Evolutionary conservation across 2,329 filamentous ascomycete genomes (phyloP).

Genomic region (Teratosphaeria zuluensis): DNA sequence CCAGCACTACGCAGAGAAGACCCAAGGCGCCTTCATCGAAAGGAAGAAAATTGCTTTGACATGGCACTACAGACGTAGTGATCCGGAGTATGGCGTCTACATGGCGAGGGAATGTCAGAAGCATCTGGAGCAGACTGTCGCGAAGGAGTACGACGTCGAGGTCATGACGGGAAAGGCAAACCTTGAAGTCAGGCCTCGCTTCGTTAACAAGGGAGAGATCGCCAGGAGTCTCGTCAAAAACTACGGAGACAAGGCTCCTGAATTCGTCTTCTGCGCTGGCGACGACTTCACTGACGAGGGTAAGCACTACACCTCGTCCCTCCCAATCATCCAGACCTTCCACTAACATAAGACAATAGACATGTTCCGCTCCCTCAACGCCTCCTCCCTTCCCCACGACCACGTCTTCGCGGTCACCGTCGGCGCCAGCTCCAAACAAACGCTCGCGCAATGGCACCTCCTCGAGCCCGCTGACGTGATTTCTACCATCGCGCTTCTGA

Average conservation of each 20-base stretch:
- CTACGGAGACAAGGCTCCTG: conserved; percentile 57
- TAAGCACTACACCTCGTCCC: conserved; percentile 27
- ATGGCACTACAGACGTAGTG: conserved; percentile 91
- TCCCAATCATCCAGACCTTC: conserved; percentile 8
- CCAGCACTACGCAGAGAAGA: conserved; percentile 77
- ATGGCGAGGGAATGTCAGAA: conserved; percentile 74
- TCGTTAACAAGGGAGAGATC: conserved; percentile 97
- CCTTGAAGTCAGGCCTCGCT: conserved; percentile 88
- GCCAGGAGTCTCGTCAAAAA: conserved; percentile 69
- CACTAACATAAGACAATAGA: conserved; percentile 33
- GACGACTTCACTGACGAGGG: conserved; percentile 98
- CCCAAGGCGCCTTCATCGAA: conserved; percentile 88
- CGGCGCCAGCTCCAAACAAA: conserved; percentile 84
- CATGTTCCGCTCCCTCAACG: conserved; percentile 71
- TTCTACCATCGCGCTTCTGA: conserved; percentile 26
- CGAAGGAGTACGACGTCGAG: conserved; percentile 77
- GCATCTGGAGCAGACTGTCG: conserved; percentile 67
- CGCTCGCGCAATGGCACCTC: conserved; percentile 80
- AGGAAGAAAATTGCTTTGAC: conserved; percentile 88
- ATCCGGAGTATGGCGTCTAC: conserved; percentile 73
- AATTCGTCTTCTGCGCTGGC: conserved; percentile 83
- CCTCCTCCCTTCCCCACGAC: conserved; percentile 47
- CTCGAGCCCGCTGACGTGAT: conserved; percentile 84
- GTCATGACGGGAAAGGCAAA: conserved; percentile 97
- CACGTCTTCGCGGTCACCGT: conserved; percentile 87